Base-by-base conservation (phyloP, 768 basidiomycete genomes). In the Trametopsis cervina region DNA sequence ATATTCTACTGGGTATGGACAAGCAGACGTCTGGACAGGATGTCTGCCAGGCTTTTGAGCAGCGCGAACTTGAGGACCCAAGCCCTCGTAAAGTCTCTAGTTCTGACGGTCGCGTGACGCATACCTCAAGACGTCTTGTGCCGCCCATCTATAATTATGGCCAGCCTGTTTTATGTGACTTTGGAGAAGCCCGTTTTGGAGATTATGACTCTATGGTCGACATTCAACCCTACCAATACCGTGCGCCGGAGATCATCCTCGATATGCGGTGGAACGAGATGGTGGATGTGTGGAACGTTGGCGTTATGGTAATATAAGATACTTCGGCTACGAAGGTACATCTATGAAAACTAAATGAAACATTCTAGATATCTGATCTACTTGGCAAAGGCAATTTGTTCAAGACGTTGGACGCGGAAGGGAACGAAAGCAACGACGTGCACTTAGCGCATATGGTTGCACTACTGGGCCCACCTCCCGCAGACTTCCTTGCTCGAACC, bases 261-360 rank as follows among this genome's bases (percentile, higher is more conserved):
- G 38, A 48, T 9, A 29, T 59, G 5, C 57, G 57, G 6, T 66
- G 63, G 63, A 42, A 50, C 38, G 29, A 52, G 23, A 49, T 46
- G 22, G 57, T 62, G 3, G 65, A 66, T 50, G 58, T 66, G 13
- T 66, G 65, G 63, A 65, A 59, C 48, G 26, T 63, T 21, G 65
- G 59, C 6, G 52, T 55, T 22, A 42, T 63, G 58, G 65, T 66
- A 40, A 11, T 61, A n/a, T n/a, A n/a, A n/a, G n/a, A n/a, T n/a
- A n/a, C n/a, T n/a, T n/a, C n/a, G n/a, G n/a, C n/a, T n/a, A n/a
- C n/a, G n/a, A n/a, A n/a, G n/a, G n/a, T n/a, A n/a, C n/a, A n/a
- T n/a, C n/a, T n/a, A n/a, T n/a, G n/a, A n/a, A n/a, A n/a, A n/a
- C n/a, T n/a, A n/a, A n/a, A n/a, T n/a, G n/a, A n/a, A n/a, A n/a